Base-by-base conservation (phyloP, 345 rosid genomes). In the Eutrema japonicum region DNA sequence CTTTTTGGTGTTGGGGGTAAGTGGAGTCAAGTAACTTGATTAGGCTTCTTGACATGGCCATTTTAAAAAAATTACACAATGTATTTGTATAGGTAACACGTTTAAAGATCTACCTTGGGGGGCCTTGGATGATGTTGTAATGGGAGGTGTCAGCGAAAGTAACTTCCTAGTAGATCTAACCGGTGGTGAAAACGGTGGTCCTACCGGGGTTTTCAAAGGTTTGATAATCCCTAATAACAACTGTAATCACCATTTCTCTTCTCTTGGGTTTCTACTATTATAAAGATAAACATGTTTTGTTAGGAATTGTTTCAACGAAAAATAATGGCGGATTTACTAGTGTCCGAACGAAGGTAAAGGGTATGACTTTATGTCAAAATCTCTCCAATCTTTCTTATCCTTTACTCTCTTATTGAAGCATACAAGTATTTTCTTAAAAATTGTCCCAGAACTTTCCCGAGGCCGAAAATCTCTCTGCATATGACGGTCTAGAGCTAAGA, bases 81-180 rank as follows among this genome's bases (percentile, higher is more conserved):
- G 63, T 48, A 30, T 61, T 54, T 64, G 26, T 73, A 42, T 89
- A 94, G 98, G 79, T 64, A 80, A 78, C 41, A 78, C 68, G 3
- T 83, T 87, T 57, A 91, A 81, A 81, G 97, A 94, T 79, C 86
- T 89, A 63, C 85, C 87, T 38, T 94, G 98, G 98, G 97, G 99
- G 37, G 86, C 99, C 74, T 84, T 91, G 73, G 97, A 94, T 79
- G 99, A 94, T 81, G 96, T 94, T 66, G 97, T 94, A 27, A 94
- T 94, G 99, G 97, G 97, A 47, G 99, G 96, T 29, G 93, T 94
- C 60, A 94, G 99, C 33, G 83, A 89, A 84, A 94, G 99, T 72
- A 80, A 80, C 26, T 89, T 91, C 74, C 63, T 74, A 67, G 82
- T 87, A 47, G 95, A 85, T 76, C 81, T 72, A 13, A 85, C 83